These are phyloP conservation scores for Flaveria floridana DNA, from an alignment of 140 eudicot genomes.

Conservation along the genomic window DNA sequence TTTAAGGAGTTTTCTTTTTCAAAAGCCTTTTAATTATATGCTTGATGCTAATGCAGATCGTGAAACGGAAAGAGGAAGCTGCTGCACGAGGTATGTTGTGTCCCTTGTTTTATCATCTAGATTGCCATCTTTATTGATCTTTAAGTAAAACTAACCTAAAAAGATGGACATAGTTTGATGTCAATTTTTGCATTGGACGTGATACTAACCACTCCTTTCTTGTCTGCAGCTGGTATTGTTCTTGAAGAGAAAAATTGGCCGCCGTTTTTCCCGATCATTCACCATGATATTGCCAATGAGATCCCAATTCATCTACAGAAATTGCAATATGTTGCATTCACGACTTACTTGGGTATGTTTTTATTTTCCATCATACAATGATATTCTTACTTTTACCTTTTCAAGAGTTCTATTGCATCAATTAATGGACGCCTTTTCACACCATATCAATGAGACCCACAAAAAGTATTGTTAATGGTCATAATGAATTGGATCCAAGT, in stretches of 20 bases:
- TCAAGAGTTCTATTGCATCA: background rate
- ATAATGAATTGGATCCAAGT: background rate
- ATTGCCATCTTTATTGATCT: background rate
- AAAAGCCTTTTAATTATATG: conserved; percentile 19
- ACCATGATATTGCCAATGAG: conserved; percentile 94
- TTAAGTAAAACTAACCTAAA: conserved; percentile 13
- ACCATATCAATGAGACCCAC: background rate
- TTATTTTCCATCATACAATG: background rate
- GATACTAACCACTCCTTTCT: conserved; percentile 17
- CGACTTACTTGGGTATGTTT: conserved; percentile 72
- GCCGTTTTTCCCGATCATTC: conserved; percentile 92
- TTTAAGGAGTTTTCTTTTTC: background rate
- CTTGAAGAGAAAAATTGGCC: conserved; percentile 98
- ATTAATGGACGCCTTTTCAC: background rate
- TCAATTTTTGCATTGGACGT: conserved; percentile 5
- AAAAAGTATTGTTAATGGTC: conserved; percentile 2
- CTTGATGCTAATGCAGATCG: conserved; percentile 51
- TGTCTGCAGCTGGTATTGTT: conserved; percentile 88
- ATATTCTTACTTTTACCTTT: background rate
- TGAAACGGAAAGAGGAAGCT: conserved; percentile 88
- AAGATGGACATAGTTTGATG: background rate
- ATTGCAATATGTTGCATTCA: conserved; percentile 85
- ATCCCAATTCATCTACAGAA: conserved; percentile 91
- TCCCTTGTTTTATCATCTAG: conserved; percentile 4
- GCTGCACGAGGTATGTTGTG: conserved; percentile 70